A percentile compares a stretch with the other conserved stretches of the same genome.
Conservation (phyloP, 1,139 yeast genomes). For the Scheffersomyces quercinus region DNA sequence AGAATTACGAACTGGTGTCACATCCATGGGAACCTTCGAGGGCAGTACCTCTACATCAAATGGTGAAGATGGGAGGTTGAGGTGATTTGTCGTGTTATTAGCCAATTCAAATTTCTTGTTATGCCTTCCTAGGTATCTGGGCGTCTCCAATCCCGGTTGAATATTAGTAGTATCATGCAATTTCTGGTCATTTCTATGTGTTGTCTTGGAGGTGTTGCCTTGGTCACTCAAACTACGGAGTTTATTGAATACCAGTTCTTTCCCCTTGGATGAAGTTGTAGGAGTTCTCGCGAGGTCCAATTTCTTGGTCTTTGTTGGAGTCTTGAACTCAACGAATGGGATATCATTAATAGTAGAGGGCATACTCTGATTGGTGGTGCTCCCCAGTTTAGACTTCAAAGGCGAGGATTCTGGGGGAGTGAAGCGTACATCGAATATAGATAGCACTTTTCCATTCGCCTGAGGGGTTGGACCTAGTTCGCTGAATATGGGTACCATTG, state of each 20-base stretch:
- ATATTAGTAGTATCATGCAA: not conserved
- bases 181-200: not conserved
- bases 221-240: not conserved
- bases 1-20: constrained; percentile 10
- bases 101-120: constrained; percentile 22
- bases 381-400: constrained; percentile 15
- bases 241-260: not conserved
- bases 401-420: constrained; percentile 53
- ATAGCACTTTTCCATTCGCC: constrained; percentile 64
- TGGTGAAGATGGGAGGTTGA: not conserved
- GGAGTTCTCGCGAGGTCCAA: constrained; percentile 7
- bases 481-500: not conserved
- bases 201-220: too few species aligned
- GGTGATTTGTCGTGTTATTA: not conserved
- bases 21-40: constrained; percentile 3
- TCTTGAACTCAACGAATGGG: constrained; percentile 21
- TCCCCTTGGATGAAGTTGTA: not conserved
- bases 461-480: constrained; percentile 81
- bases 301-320: constrained; percentile 30
- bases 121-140: constrained; percentile 32
- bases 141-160: constrained; percentile 24
- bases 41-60: not conserved
- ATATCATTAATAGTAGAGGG: not conserved
- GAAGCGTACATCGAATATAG: constrained; percentile 57
- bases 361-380: constrained; percentile 1